Evolutionary conservation across 345 rosid genomes (phyloP).

Genomic region (Brassica cretica): DNA sequence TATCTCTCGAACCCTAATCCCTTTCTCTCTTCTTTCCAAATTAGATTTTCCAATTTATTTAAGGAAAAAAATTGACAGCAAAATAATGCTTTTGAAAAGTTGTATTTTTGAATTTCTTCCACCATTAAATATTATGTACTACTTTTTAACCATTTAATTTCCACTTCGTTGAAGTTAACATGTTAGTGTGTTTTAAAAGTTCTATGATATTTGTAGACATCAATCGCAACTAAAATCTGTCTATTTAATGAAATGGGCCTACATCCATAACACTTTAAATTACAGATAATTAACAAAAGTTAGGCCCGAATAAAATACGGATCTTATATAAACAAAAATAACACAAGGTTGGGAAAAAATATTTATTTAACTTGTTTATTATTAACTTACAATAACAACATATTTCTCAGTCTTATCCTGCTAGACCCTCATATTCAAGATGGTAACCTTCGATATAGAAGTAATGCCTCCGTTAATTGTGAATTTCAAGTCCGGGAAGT

Average conservation of each 20-base stretch:
- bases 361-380: not conserved
- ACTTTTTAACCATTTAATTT: too few species aligned
- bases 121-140: too few species aligned
- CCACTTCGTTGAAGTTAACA: too few species aligned
- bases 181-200: too few species aligned
- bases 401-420: slow-evolving; percentile 14
- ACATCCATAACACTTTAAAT: not conserved
- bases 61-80: too few species aligned
- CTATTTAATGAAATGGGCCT: not conserved
- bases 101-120: too few species aligned
- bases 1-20: too few species aligned
- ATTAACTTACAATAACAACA: slow-evolving; percentile 45
- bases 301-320: slow-evolving; percentile 8
- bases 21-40: too few species aligned
- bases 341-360: not conserved
- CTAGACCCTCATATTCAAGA: slow-evolving; percentile 20
- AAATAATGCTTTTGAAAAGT: too few species aligned
- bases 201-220: too few species aligned
- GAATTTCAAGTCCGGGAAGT: slow-evolving; percentile 84
- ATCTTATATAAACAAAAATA: not conserved
- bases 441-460: slow-evolving; percentile 71
- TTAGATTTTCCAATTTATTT: too few species aligned
- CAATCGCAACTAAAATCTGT: too few species aligned
- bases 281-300: not conserved
- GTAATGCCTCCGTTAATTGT: slow-evolving; percentile 95